A percentile compares a stretch with the other conserved stretches of the same genome.
phyloP scores from a whole-genome alignment of 768 basidiomycete genomes.

The Trametes elegans region DNA sequence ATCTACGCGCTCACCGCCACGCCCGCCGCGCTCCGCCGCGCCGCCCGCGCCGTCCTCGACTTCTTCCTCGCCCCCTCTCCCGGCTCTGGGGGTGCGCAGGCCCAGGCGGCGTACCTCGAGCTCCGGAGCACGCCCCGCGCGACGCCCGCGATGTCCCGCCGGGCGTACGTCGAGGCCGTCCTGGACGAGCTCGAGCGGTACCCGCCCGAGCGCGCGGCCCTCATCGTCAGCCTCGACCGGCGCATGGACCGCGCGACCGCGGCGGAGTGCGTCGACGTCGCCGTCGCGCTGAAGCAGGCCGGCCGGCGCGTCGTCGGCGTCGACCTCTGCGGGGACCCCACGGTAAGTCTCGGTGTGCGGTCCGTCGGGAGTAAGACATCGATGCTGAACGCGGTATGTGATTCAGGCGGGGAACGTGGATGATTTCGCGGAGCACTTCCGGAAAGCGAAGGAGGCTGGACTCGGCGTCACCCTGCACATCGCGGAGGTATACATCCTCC shows the following conservation, averaged over 20 bases:
- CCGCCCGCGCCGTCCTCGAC: constrained; percentile 62
- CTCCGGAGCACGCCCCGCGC: constrained; percentile 77
- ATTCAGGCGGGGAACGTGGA: constrained; percentile 58
- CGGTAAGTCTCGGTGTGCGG: too few relatives aligned
- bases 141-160: constrained; percentile 55
- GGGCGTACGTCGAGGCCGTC: constrained; percentile 62
- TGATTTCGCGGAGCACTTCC: constrained; percentile 49
- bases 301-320: constrained; percentile 72
- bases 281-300: constrained; percentile 48
- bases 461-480: constrained; percentile 79
- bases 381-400: too few relatives aligned
- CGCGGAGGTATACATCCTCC: constrained; percentile 57
- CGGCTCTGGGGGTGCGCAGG: constrained; percentile 31
- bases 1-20: constrained; percentile 78
- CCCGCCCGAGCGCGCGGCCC: constrained; percentile 44
- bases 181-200: constrained; percentile 65
- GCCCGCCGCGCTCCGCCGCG: constrained; percentile 49
- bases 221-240: constrained; percentile 78
- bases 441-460: constrained; percentile 54
- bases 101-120: constrained; percentile 73
- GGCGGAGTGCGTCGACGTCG: constrained; percentile 56
- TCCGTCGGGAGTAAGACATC: too few relatives aligned
- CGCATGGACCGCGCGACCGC: constrained; percentile 54
- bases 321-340: constrained; percentile 79
- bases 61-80: constrained; percentile 67